These are phyloP conservation scores for Sugiyamaella chiloensis DNA, from an alignment of 805 yeast genomes.

Conservation along the genomic window DNA sequence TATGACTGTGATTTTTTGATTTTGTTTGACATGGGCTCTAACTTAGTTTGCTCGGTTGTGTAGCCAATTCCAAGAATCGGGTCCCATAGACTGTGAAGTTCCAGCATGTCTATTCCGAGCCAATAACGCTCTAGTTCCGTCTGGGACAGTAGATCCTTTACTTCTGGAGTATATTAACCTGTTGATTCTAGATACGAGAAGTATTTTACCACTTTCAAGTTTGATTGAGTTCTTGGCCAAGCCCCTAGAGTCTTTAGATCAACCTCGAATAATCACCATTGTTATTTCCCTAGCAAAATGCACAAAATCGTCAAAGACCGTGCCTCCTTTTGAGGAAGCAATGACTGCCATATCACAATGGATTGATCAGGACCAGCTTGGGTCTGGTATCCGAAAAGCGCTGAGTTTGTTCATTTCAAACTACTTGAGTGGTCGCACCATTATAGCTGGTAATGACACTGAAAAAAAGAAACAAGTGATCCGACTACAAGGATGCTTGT, in stretches of 20 bases:
- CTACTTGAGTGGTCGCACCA: not conserved
- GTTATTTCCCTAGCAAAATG: no score
- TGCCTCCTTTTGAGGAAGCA: not conserved
- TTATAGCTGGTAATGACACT: not conserved
- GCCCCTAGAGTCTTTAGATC: not conserved
- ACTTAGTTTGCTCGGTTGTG: conserved; percentile 29
- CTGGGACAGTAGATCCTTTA: conserved; percentile 21
- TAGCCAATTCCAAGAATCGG: conserved; percentile 30
- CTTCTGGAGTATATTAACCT: conserved; percentile 29
- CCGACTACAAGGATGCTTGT: not conserved
- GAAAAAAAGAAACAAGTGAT: not conserved
- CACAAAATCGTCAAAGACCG: not conserved
- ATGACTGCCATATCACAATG: not conserved
- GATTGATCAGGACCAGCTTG: not conserved
- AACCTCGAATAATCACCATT: not conserved
- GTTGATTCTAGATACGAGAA: conserved; percentile 25
- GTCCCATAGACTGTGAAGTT: conserved; percentile 6
- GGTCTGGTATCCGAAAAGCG: not conserved
- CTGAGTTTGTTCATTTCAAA: not conserved
- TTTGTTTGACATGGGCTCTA: no score
- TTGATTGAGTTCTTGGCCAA: conserved; percentile 17
- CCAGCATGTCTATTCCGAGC: conserved; percentile 5
- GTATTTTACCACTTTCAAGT: conserved; percentile 23
- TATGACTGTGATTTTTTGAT: no score
- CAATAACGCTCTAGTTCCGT: not conserved